Evolutionary conservation across 371 early-diverging fungal genomes (phyloP), one percentile per base, ranked within the genome.

Genomic region (Rhizoclosmatium hyalinum): DNA sequence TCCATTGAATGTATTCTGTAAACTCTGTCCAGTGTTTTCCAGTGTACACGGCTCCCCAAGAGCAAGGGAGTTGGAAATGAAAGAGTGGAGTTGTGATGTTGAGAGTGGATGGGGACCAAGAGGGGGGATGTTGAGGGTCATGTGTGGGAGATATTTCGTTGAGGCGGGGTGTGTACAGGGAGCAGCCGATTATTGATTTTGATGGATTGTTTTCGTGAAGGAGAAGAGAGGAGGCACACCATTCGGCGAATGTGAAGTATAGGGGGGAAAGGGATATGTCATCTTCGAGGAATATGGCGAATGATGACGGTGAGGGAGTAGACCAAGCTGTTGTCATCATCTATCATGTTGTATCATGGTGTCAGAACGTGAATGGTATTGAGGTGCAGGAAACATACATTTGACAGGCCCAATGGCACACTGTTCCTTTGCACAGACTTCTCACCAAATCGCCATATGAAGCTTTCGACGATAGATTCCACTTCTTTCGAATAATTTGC

Each of bases 281-380:
- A 72, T 81, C 81, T 67, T 81, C 81, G n/a, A 81, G 64, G 61
- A 81, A 81, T 2, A 81, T 12, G 21, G 78, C 72, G 19, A 73
- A 62, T 3, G 53, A 60, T 41, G n/a, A 10, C 0, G 24, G 42
- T 3, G 19, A 10, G 19, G 19, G 5, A 1, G 79, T 80, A 5
- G 2, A 58, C 77, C 78, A 77, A 3, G 77, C 79, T 14, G 24
- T 6, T 10, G 58, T 50, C 63, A 80, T 72, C 46, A 77, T 73
- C 77, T 80, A 64, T 14, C 3, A 41, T 43, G 6, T 65, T 5
- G 19, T 65, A 12, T 32, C 10, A 24, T 60, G 6, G 6, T 50
- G 1, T 17, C 19, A 19, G 6, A 14, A 6, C 8, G 61, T 6
- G 61, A 21, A 24, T 14, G 21, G 10, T 6, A 12, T 14, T 14